Conservation (phyloP, 1,284 basidiomycete species). For the Erythrobasidium hasegawianum region DNA sequence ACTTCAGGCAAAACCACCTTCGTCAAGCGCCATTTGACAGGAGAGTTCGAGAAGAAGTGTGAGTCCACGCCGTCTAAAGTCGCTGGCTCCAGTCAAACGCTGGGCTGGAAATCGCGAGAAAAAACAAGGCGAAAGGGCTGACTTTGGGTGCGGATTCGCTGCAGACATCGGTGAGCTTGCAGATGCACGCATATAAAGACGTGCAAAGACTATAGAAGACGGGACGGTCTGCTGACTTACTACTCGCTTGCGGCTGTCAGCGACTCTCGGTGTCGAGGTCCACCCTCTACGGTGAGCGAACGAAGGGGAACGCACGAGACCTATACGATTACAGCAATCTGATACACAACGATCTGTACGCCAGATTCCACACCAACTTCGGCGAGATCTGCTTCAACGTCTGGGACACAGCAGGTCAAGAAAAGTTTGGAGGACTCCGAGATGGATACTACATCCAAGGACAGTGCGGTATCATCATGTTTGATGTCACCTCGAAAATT, state of each 20-base stretch:
- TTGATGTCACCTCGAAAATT: constrained; percentile 99
- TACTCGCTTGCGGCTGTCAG: constrained; percentile 52
- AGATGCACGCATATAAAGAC: too few species aligned
- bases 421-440: constrained; percentile 98
- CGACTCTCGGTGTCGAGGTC: constrained; percentile 98
- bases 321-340: too few species aligned
- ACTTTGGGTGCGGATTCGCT: not conserved
- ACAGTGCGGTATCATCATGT: constrained; percentile 99
- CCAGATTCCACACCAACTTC: constrained; percentile 92
- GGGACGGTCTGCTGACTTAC: not conserved
- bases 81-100: not conserved
- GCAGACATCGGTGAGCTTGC: constrained; percentile 29
- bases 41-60: constrained; percentile 99
- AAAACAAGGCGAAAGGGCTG: constrained; percentile 6
- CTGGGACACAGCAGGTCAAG: constrained; percentile 99
- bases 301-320: too few species aligned
- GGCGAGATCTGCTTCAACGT: constrained; percentile 99
- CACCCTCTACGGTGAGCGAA: constrained; percentile 66
- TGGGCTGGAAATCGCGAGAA: not conserved
- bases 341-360: too few species aligned
- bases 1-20: constrained; percentile 70
- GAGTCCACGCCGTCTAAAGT: constrained; percentile 57
- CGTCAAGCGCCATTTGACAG: constrained; percentile 62
- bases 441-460: constrained; percentile 94
- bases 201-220: not conserved